A percentile compares a stretch with the other conserved stretches of the same genome.
These are phyloP conservation scores for Kwoniella mangroviensis DNA, from an alignment of 768 basidiomycete species.

Conservation along the genomic window DNA sequence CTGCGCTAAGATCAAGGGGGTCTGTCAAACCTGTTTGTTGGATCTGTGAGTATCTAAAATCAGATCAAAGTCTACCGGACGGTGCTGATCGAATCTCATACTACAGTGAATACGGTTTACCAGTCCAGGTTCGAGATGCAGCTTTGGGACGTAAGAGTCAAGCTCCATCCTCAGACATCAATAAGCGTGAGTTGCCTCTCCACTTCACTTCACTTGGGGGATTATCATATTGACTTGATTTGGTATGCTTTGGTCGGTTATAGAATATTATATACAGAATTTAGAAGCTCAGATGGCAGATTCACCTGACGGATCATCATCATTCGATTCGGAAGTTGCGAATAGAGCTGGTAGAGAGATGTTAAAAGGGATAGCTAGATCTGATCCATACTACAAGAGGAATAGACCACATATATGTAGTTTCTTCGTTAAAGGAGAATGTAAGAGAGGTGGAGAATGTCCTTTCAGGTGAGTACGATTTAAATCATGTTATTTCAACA, in stretches of 20 bases:
- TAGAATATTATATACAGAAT: slow-evolving; percentile 58
- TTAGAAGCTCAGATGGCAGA: slow-evolving; percentile 63
- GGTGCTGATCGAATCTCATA: not conserved
- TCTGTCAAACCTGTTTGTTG: slow-evolving; percentile 95
- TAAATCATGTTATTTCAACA: no score
- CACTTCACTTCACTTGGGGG: not conserved
- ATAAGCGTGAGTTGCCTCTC: slow-evolving; percentile 75
- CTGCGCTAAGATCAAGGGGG: slow-evolving; percentile 73
- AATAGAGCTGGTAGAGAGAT: slow-evolving; percentile 90
- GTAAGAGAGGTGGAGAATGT: slow-evolving; percentile 86
- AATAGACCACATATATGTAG: slow-evolving; percentile 93
- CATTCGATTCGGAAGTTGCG: slow-evolving; percentile 59
- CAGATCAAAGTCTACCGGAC: no score
- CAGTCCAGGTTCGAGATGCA: slow-evolving; percentile 95
- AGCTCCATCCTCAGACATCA: slow-evolving; percentile 95
- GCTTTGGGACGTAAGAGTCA: slow-evolving; percentile 79
- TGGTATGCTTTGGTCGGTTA: not conserved
- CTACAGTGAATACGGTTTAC: slow-evolving; percentile 78
- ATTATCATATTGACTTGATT: not conserved
- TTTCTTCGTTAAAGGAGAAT: slow-evolving; percentile 94
- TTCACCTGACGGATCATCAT: slow-evolving; percentile 40
- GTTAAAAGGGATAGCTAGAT: slow-evolving; percentile 90
- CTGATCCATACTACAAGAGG: slow-evolving; percentile 96
- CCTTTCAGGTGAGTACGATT: slow-evolving; percentile 70
- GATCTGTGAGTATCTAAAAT: slow-evolving; percentile 65